phyloP scores from a whole-genome alignment of 2,329 filamentous ascomycete species.

The Graphiopsis chlorocephala region DNA sequence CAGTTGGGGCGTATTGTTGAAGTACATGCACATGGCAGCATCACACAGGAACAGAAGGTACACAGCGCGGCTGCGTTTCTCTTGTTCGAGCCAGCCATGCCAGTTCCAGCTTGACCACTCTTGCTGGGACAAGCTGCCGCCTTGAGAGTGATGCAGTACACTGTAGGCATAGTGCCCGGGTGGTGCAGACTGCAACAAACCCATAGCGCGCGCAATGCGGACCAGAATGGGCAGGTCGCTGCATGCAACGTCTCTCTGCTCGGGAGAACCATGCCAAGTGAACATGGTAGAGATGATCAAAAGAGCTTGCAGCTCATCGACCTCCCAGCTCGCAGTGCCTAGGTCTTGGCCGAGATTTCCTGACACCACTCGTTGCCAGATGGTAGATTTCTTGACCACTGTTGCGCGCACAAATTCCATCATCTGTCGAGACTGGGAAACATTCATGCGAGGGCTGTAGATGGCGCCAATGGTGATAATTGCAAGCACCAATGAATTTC shows the following conservation, averaged over 20 bases:
- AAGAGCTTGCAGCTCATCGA: constrained; percentile 68
- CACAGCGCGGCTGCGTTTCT: constrained; percentile 64
- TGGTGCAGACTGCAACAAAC: constrained; percentile 55
- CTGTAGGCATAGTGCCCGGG: constrained; percentile 52
- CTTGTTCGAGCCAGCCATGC: constrained; percentile 67
- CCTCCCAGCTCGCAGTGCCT: constrained; percentile 38
- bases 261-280: constrained; percentile 67
- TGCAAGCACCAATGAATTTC: constrained; percentile 64
- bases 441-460: constrained; percentile 63
- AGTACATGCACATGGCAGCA: constrained; percentile 65
- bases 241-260: constrained; percentile 63
- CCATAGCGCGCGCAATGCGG: constrained; percentile 55
- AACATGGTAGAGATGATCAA: constrained; percentile 61
- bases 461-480: constrained; percentile 74
- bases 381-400: constrained; percentile 55
- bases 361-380: constrained; percentile 47
- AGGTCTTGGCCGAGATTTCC: constrained; percentile 39
- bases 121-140: constrained; percentile 44
- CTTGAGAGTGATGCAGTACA: constrained; percentile 58
- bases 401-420: constrained; percentile 62
- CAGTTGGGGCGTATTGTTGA: constrained; percentile 64
- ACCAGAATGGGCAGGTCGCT: constrained; percentile 58
- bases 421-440: constrained; percentile 63
- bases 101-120: constrained; percentile 60
- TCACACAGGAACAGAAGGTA: constrained; percentile 65